Evolutionary conservation across 257 asterid genomes (phyloP), one percentile per base, ranked within the genome.

Genomic region (Coffea canephora): DNA sequence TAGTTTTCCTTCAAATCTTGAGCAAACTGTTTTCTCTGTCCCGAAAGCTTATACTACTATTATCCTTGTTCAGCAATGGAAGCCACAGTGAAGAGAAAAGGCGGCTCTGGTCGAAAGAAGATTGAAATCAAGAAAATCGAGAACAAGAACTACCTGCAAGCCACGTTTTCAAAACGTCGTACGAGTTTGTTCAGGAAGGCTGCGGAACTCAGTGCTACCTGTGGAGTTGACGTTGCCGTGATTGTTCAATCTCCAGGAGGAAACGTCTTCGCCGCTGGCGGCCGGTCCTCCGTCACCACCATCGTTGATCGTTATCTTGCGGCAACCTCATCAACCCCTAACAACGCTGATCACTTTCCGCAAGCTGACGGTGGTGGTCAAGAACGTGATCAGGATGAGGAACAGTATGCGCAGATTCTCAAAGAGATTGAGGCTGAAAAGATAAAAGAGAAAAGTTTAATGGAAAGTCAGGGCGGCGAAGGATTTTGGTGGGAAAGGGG

Each of bases 171-270:
- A 0, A 74, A 52, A 10, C 66, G 77, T 5, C 77, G 77, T 4
- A 13, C 7, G 10, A 66, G 77, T 52, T 57, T 74, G 43, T 52
- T 74, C 77, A 74, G 34, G 65, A 74, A 52, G 48, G 77, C 67
- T 36, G 48, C 43, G 13, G 77, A 74, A 27, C 66, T 74, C 0
- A 39, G 66, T 16, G 25, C 19, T 27, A 25, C 18, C 7, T 74
- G 49, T 15, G 77, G 67, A 5, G 49, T 11, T 52, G 66, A 74
- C 18, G 27, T 50, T 52, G 65, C 67, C 1, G 21, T 74, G 48
- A 27, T 74, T 25, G 77, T 74, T 49, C 27, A 49, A 16, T 74
- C 77, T 50, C 77, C 67, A 1, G 77, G 27, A 10, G 41, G 41
- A 27, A 74, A 74, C 4, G 21, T 74, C 3, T 74, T 43, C 6